These are phyloP conservation scores for Vitis hybrid DNA, from an alignment of 177 flowering plant species.

Conservation along the genomic window DNA sequence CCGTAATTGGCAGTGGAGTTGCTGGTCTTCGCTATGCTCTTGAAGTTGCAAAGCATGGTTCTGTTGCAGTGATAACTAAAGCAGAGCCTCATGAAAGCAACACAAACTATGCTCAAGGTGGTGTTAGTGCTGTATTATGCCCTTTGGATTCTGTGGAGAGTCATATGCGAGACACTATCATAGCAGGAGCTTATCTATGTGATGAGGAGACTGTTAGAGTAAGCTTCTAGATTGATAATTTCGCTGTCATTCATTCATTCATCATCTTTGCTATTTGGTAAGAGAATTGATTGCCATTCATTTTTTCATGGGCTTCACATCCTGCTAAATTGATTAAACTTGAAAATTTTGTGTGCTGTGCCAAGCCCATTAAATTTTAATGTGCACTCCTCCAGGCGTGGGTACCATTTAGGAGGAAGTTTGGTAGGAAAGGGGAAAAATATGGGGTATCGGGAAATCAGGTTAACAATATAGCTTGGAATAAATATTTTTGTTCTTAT, in stretches of 20 bases:
- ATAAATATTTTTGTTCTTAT: no score
- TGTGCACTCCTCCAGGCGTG: no score
- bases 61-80: constrained; percentile 95
- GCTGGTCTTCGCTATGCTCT: constrained; percentile 98
- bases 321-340: no score
- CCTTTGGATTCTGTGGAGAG: constrained; percentile 90
- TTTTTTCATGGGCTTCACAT: no score
- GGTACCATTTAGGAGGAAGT: no score
- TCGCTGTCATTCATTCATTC: background rate
- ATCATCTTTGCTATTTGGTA: no score
- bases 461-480: no score
- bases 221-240: constrained; percentile 25
- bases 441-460: no score
- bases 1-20: constrained; percentile 94
- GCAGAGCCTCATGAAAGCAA: constrained; percentile 96
- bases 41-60: constrained; percentile 90
- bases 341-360: no score
- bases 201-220: constrained; percentile 98
- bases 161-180: constrained; percentile 93
- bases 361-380: no score
- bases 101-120: constrained; percentile 99
- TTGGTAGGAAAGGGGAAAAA: no score
- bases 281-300: no score
- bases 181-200: constrained; percentile 96
- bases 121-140: constrained; percentile 93